Evolutionary conservation across 371 early-diverging fungal species (phyloP).

Genomic region (Mortierella sp.): DNA sequence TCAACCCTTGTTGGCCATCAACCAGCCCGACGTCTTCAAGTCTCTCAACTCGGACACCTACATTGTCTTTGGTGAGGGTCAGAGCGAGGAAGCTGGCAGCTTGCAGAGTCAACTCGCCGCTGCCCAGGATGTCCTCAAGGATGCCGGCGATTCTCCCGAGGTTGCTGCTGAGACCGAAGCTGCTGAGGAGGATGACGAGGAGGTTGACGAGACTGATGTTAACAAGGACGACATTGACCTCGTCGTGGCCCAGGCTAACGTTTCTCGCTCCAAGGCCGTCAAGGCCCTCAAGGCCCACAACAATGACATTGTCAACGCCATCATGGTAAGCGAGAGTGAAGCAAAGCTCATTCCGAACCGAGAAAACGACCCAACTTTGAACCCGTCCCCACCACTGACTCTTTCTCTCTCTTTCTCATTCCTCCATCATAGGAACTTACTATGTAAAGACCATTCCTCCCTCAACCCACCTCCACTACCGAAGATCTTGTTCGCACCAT

Average conservation of each 20-base stretch:
- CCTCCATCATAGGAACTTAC: constrained; percentile 34
- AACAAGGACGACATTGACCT: constrained; percentile 94
- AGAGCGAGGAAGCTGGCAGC: constrained; percentile 85
- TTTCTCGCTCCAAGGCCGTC: constrained; percentile 90
- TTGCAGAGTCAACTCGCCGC: constrained; percentile 64
- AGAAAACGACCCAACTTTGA: no score
- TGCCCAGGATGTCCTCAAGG: constrained; percentile 61
- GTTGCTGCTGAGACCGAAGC: constrained; percentile 62
- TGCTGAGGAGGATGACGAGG: constrained; percentile 58
- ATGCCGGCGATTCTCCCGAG: constrained; percentile 63
- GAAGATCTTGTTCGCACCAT: background rate
- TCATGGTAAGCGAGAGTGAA: constrained; percentile 66
- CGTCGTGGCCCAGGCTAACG: constrained; percentile 91
- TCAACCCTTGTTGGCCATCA: constrained; percentile 85
- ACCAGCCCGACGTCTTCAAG: constrained; percentile 95
- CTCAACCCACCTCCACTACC: no score
- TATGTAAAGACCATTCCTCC: constrained; percentile 48
- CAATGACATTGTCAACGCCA: constrained; percentile 96
- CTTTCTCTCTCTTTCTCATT: background rate
- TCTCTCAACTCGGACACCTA: constrained; percentile 89
- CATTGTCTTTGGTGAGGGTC: constrained; percentile 97
- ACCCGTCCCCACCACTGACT: constrained; percentile 9
- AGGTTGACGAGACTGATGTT: constrained; percentile 79
- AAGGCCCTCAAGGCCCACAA: constrained; percentile 89
- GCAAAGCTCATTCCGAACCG: background rate